Evolutionary conservation across 2,329 filamentous ascomycete species (phyloP).

Genomic region (Alternaria gansuensis): DNA sequence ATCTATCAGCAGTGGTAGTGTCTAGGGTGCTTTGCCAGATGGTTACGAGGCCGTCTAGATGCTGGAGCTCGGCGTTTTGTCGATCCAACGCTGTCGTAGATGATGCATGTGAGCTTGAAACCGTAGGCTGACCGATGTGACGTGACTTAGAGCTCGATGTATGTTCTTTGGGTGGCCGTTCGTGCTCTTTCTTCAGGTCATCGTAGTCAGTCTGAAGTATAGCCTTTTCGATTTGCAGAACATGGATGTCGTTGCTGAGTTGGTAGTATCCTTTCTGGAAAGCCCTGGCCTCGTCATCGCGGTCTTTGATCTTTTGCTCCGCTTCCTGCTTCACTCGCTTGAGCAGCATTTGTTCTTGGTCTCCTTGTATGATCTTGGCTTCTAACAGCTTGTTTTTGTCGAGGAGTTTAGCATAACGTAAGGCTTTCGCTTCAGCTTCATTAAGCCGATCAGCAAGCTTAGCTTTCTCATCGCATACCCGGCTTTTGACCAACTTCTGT

Average conservation of each 20-base stretch:
- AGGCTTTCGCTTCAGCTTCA: neutral
- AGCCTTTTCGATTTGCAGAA: neutral
- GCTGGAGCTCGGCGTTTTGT: slow-evolving; percentile 1
- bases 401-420: neutral
- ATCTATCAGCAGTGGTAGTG: neutral
- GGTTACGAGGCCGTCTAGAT: neutral
- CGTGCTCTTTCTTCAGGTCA: neutral
- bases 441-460: slow-evolving; percentile 4
- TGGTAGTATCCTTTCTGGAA: slow-evolving; percentile 8
- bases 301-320: slow-evolving; percentile 3
- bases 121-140: neutral
- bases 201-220: slow-evolving; percentile 1
- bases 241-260: neutral
- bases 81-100: neutral
- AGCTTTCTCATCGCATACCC: slow-evolving; percentile 2
- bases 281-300: neutral
- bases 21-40: slow-evolving; percentile 3
- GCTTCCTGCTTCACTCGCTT: neutral
- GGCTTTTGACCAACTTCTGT: slow-evolving; percentile 4
- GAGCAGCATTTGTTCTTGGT: neutral
- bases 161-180: neutral
- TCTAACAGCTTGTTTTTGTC: neutral
- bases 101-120: no score
- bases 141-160: no score
- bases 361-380: neutral